These are phyloP conservation scores for Verticillium longisporum DNA, from an alignment of 2,329 filamentous ascomycete species.

Conservation along the genomic window DNA sequence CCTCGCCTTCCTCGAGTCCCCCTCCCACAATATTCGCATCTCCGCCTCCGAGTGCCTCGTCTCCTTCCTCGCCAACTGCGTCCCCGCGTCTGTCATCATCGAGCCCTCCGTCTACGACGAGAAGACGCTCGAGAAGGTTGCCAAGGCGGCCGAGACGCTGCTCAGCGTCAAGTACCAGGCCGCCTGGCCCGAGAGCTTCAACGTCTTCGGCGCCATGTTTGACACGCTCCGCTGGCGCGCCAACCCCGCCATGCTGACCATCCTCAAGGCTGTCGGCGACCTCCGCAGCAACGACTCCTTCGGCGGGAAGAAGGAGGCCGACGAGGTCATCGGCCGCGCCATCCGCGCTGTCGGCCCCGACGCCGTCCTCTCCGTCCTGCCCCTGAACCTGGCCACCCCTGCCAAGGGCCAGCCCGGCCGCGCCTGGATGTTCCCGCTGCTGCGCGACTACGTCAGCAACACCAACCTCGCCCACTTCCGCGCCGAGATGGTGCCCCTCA, in stretches of 20 bases:
- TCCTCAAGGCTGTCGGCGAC: slow-evolving; percentile 76
- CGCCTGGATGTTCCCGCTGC: slow-evolving; percentile 89
- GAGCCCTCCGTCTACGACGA: slow-evolving; percentile 92
- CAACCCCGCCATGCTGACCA: slow-evolving; percentile 67
- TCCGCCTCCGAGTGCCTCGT: slow-evolving; percentile 93
- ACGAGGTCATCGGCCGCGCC: slow-evolving; percentile 81
- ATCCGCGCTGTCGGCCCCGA: slow-evolving; percentile 87
- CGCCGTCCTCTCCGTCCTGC: slow-evolving; percentile 72
- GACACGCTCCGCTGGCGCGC: slow-evolving; percentile 81
- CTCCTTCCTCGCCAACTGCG: slow-evolving; percentile 84
- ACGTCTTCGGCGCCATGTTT: slow-evolving; percentile 79
- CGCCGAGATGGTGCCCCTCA: slow-evolving; percentile 78
- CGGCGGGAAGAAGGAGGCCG: slow-evolving; percentile 88
- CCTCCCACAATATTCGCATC: slow-evolving; percentile 86
- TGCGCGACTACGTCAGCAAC: slow-evolving; percentile 86
- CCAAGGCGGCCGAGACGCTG: slow-evolving; percentile 64
- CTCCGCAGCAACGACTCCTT: slow-evolving; percentile 85
- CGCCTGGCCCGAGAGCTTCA: slow-evolving; percentile 93
- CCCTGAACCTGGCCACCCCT: slow-evolving; percentile 76
- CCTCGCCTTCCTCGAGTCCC: slow-evolving; percentile 73
- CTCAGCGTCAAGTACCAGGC: slow-evolving; percentile 87
- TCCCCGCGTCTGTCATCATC: slow-evolving; percentile 74
- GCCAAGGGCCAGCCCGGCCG: slow-evolving; percentile 72
- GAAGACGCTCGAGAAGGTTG: slow-evolving; percentile 77
- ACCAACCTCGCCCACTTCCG: slow-evolving; percentile 82